These are phyloP conservation scores for Aspergillus sp. DNA, from an alignment of 2,329 filamentous ascomycete genomes.

Conservation along the genomic window DNA sequence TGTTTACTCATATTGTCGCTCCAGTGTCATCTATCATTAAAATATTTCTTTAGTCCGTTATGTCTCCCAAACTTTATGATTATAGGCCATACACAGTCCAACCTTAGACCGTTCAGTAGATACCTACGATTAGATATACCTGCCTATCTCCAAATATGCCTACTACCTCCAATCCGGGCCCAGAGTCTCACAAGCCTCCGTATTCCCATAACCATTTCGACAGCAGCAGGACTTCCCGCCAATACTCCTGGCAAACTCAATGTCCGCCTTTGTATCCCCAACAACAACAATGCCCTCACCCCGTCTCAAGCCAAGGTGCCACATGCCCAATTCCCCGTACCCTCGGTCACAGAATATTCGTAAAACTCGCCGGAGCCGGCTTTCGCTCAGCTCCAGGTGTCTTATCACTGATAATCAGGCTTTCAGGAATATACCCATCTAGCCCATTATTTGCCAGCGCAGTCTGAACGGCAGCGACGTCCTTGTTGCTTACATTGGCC, in stretches of 20 bases:
- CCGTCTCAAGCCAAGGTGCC: not conserved
- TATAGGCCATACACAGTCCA: too few species aligned
- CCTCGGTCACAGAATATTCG: constrained; percentile 16
- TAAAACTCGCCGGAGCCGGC: constrained; percentile 13
- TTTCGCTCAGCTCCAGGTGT: constrained; percentile 10
- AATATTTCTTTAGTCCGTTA: too few species aligned
- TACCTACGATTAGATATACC: not conserved
- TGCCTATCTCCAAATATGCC: not conserved
- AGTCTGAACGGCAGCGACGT: constrained; percentile 16
- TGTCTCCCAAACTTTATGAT: too few species aligned
- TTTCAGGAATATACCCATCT: not conserved
- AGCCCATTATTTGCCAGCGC: constrained; percentile 5
- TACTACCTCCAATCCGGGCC: not conserved
- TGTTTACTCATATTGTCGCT: not conserved
- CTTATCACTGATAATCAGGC: constrained; percentile 14
- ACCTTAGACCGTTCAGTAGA: not conserved
- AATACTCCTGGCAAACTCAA: constrained; percentile 15
- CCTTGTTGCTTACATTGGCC: constrained; percentile 26
- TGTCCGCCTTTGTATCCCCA: constrained; percentile 18
- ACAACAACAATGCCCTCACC: constrained; percentile 6
- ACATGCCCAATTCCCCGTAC: not conserved
- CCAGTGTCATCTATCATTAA: too few species aligned
- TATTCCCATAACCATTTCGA: constrained; percentile 11
- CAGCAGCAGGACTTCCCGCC: constrained; percentile 13
- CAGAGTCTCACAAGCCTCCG: not conserved